These are phyloP conservation scores for Paramecium octaurelia DNA, from an alignment of 73 alveolate species.

Conservation along the genomic window DNA sequence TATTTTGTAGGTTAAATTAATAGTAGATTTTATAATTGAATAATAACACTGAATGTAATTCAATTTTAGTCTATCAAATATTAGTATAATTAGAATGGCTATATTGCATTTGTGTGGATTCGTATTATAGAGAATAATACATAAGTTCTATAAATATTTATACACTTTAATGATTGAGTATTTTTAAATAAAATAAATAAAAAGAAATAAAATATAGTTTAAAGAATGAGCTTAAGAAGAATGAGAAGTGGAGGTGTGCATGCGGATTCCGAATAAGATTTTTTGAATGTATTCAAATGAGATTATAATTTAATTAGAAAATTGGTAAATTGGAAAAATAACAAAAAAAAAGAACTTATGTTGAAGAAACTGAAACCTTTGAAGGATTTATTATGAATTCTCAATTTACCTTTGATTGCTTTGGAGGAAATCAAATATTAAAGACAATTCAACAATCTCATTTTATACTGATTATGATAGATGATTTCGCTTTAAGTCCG, in stretches of 20 bases:
- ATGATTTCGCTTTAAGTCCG: neutral
- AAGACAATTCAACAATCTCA: neutral
- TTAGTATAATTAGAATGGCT: neutral
- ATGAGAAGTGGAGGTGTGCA: conserved; percentile 34
- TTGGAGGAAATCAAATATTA: neutral
- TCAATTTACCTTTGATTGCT: neutral
- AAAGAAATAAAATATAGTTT: neutral
- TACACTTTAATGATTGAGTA: neutral
- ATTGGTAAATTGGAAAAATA: neutral
- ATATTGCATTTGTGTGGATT: neutral
- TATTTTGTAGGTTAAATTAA: neutral
- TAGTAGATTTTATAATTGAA: neutral
- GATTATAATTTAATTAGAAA: neutral
- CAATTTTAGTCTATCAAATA: neutral
- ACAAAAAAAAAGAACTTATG: neutral
- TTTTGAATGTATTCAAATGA: neutral
- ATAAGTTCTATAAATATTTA: neutral
- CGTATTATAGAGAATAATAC: neutral
- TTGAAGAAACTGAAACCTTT: neutral
- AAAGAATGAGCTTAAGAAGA: neutral
- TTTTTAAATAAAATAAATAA: neutral
- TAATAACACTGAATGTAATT: neutral
- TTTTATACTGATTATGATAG: neutral
- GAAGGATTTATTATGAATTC: neutral
- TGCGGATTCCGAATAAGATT: conserved; percentile 20